Evolutionary conservation across 805 yeast species (phyloP), one percentile per base, ranked within the genome.

Genomic region (Saccharomycopsis selenospora): DNA sequence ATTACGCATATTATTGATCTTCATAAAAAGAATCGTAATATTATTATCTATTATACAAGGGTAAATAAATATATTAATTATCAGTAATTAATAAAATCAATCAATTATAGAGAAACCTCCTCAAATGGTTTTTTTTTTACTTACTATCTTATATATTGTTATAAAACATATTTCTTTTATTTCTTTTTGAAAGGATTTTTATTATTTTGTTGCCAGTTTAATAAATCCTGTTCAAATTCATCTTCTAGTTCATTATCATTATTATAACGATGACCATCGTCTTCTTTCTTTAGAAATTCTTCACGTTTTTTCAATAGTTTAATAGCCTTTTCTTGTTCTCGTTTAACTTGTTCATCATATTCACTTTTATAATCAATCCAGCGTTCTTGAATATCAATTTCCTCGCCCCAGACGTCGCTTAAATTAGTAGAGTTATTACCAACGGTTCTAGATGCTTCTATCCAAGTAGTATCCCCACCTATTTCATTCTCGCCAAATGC

Each of bases 401-500:
- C 54, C 20, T 50, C 54, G 5, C 54, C 54, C 53, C 53, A 52
- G 13, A 75, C 76, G 42, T 69, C 66, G 3, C 70, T 70, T 10
- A 64, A 52, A 6, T 43, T 44, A 40, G 66, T 49, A 18, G 52
- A 52, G 36, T 60, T 55, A 29, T 60, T 79, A 8, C 85, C 80
- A 36, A 90, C 82, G 60, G 85, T 87, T 55, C 98, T 73, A 0
- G 91, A 76, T 0, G 96, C 96, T 57, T 91, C 96, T n/a, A 89
- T 85, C 99, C 99, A 93, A 1, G 93, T 80, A 0, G 91, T 78
- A 61, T 93, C 99, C n/a, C 98, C 99, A 2, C 97, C 96, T 5
- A 91, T 73, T 57, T 93, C 99, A 26, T 89, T 85, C 1, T 90
- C 71, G 0, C 99, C 99, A 68, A 87, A 88, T 56, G 85, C 75